Evolutionary conservation across 495 filamentous ascomycete genomes (phyloP).

Genomic region (Hypoxylon crocopeplum): DNA sequence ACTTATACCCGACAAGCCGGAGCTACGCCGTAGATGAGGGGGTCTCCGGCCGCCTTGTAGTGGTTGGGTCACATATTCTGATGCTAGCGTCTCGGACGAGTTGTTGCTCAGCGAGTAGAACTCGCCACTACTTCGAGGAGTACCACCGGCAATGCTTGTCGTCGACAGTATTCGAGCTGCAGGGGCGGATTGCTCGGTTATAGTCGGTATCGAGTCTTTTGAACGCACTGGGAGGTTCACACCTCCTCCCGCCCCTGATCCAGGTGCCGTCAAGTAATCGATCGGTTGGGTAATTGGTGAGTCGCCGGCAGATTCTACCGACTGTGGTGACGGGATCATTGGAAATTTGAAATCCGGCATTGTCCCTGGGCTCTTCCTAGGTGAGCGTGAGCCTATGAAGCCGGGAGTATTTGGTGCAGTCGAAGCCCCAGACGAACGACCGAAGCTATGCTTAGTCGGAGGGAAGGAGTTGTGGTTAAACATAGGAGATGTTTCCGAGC

Average conservation of each 20-base stretch:
- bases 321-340: slow-evolving; percentile 53
- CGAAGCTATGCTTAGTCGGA: slow-evolving; percentile 46
- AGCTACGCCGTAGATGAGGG: slow-evolving; percentile 67
- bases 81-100: slow-evolving; percentile 90
- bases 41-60: slow-evolving; percentile 51
- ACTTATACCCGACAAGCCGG: slow-evolving; percentile 58
- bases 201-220: slow-evolving; percentile 50
- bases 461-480: slow-evolving; percentile 58
- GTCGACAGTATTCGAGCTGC: slow-evolving; percentile 74
- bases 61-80: slow-evolving; percentile 79
- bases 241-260: slow-evolving; percentile 42
- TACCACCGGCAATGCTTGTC: slow-evolving; percentile 68
- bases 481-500: slow-evolving; percentile 51
- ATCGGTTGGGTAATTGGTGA: slow-evolving; percentile 27
- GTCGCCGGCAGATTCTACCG: slow-evolving; percentile 17
- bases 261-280: slow-evolving; percentile 45
- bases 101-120: slow-evolving; percentile 94
- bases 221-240: slow-evolving; percentile 43
- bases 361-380: slow-evolving; percentile 48
- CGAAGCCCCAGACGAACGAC: slow-evolving; percentile 43
- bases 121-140: slow-evolving; percentile 88
- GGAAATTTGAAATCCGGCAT: slow-evolving; percentile 77
- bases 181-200: slow-evolving; percentile 65
- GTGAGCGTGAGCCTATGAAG: slow-evolving; percentile 34
- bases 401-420: slow-evolving; percentile 52